Evolutionary conservation across 495 filamentous ascomycete genomes (phyloP).

Genomic region (Pyrenula massariospora): DNA sequence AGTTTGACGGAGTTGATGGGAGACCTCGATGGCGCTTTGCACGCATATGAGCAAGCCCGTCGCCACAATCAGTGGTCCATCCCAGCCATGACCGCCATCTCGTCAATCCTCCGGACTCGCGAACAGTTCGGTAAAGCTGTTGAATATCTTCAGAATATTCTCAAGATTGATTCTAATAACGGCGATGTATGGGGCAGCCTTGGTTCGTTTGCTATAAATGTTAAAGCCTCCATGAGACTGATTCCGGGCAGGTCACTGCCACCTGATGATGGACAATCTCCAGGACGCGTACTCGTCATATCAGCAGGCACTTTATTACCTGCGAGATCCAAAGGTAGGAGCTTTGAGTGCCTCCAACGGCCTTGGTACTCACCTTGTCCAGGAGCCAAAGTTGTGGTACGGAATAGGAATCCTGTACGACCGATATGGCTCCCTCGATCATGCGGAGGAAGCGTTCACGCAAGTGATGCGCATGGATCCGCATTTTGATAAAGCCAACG

Average conservation of each 20-base stretch:
- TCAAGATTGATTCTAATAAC: conserved; percentile 79
- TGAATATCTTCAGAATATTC: conserved; percentile 81
- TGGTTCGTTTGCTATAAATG: too few species aligned
- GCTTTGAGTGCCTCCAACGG: background rate
- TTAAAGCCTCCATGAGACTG: too few species aligned
- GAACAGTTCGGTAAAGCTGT: conserved; percentile 92
- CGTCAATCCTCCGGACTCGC: conserved; percentile 75
- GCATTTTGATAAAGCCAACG: conserved; percentile 96
- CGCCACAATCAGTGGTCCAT: conserved; percentile 82
- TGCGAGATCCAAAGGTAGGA: conserved; percentile 85
- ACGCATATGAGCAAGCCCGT: conserved; percentile 80
- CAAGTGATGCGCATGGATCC: conserved; percentile 99
- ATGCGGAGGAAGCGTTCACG: conserved; percentile 96
- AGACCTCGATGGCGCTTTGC: conserved; percentile 76
- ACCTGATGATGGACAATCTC: conserved; percentile 97
- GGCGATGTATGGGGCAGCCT: conserved; percentile 96
- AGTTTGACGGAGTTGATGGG: conserved; percentile 78
- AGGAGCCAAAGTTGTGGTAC: conserved; percentile 99
- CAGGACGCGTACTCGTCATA: conserved; percentile 98
- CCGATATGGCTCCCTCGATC: conserved; percentile 90
- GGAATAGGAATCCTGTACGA: conserved; percentile 98
- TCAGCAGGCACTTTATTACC: conserved; percentile 85
- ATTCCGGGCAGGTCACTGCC: conserved; percentile 64
- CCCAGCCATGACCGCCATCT: conserved; percentile 88
- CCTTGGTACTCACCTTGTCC: conserved; percentile 4